Percentiles rank a stretch among this genome's conserved stretches.
Conservation (phyloP, 1,284 basidiomycete species). For the Peniophora sp. region DNA sequence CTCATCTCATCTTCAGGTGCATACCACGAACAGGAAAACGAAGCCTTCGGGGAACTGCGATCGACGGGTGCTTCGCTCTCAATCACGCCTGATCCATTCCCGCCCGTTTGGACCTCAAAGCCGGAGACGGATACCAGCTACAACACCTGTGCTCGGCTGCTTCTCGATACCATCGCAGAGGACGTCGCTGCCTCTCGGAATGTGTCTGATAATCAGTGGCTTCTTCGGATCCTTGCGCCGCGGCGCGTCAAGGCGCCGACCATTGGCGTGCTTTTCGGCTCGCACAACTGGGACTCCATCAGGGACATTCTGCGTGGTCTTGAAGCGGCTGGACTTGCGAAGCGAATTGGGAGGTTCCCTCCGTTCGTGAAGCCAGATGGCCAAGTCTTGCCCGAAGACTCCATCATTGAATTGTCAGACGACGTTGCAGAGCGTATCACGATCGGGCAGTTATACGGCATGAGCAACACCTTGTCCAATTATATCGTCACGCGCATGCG, state of each 20-base stretch:
- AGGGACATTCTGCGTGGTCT: slow-evolving; percentile 57
- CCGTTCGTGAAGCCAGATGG: slow-evolving; percentile 15
- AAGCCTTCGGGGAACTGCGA: slow-evolving; percentile 13
- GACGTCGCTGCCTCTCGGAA: slow-evolving; percentile 23
- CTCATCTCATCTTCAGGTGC: slow-evolving; percentile 43
- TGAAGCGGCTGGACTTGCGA: slow-evolving; percentile 49
- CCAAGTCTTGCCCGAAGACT: slow-evolving; percentile 15
- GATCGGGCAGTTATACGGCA: slow-evolving; percentile 82
- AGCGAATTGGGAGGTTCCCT: slow-evolving; percentile 12
- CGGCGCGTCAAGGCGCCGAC: slow-evolving; percentile 21
- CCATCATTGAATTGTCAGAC: slow-evolving; percentile 32
- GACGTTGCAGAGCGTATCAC: slow-evolving; percentile 62
- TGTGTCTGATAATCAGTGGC: neutral
- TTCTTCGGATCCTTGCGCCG: too few relatives aligned
- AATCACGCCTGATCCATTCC: slow-evolving; percentile 49
- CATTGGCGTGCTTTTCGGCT: slow-evolving; percentile 76
- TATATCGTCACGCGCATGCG: slow-evolving; percentile 53
- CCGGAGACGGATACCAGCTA: slow-evolving; percentile 77
- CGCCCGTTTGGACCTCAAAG: slow-evolving; percentile 67
- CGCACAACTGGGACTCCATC: slow-evolving; percentile 75
- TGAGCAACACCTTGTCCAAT: slow-evolving; percentile 78
- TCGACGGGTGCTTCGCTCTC: slow-evolving; percentile 18
- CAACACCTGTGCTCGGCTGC: slow-evolving; percentile 55
- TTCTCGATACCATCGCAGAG: slow-evolving; percentile 53
- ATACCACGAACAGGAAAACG: slow-evolving; percentile 33